Evolutionary conservation across 495 filamentous ascomycete genomes (phyloP).

Genomic region (Podospora australis): DNA sequence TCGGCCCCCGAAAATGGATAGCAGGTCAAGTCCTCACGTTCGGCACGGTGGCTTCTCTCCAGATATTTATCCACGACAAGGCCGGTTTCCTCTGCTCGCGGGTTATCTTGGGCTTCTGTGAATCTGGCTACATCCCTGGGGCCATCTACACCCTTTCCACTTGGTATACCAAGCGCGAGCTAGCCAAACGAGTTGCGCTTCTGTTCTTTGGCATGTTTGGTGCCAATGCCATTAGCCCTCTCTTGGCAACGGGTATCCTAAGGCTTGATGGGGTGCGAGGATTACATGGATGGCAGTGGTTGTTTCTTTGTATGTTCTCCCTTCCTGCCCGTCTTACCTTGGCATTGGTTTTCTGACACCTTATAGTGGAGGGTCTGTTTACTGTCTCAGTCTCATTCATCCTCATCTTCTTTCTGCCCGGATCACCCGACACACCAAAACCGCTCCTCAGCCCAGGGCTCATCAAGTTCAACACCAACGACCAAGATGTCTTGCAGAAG

Average conservation of each 20-base stretch:
- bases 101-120: slow-evolving; percentile 33
- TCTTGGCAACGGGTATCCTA: slow-evolving; percentile 48
- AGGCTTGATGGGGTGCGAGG: slow-evolving; percentile 34
- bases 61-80: slow-evolving; percentile 39
- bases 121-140: slow-evolving; percentile 33
- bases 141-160: slow-evolving; percentile 22
- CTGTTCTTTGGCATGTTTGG: slow-evolving; percentile 46
- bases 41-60: slow-evolving; percentile 45
- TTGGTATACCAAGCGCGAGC: slow-evolving; percentile 21
- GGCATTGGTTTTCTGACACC: background rate
- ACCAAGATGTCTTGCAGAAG: slow-evolving; percentile 10
- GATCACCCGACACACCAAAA: slow-evolving; percentile 33
- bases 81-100: slow-evolving; percentile 32
- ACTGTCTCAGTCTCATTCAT: slow-evolving; percentile 42
- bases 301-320: slow-evolving; percentile 40
- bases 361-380: slow-evolving; percentile 43
- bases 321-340: background rate
- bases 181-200: slow-evolving; percentile 37
- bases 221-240: slow-evolving; percentile 31
- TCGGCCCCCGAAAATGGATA: slow-evolving; percentile 48
- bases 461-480: slow-evolving; percentile 14
- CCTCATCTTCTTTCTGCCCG: slow-evolving; percentile 40
- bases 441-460: slow-evolving; percentile 31
- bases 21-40: slow-evolving; percentile 44
- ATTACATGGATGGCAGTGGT: slow-evolving; percentile 49